phyloP scores from a whole-genome alignment of 345 rosid genomes.

The Bruguiera parviflora region DNA sequence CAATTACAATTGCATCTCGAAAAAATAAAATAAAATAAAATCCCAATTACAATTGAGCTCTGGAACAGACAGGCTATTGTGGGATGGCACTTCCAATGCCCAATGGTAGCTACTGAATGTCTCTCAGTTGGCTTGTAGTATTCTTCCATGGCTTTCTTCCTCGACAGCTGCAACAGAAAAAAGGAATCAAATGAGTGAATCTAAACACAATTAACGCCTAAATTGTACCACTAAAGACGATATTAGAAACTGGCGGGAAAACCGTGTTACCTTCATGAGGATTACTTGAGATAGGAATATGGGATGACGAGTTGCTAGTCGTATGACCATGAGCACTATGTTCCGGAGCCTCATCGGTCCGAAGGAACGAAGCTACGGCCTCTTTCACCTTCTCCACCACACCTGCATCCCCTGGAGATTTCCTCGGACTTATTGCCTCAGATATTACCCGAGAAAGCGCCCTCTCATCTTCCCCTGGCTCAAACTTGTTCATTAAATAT shows the following conservation, averaged over 20 bases:
- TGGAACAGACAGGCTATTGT: no score
- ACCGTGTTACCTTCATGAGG: constrained; percentile 41
- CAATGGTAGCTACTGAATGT: no score
- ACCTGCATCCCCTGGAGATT: constrained; percentile 31
- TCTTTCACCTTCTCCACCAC: constrained; percentile 46
- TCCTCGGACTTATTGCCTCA: constrained; percentile 58
- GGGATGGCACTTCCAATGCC: no score
- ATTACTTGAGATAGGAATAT: constrained; percentile 34
- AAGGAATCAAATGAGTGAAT: not conserved
- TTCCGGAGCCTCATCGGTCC: constrained; percentile 25
- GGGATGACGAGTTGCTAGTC: constrained; percentile 15
- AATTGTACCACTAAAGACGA: no score
- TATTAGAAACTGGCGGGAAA: not conserved
- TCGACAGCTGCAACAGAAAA: constrained; percentile 38
- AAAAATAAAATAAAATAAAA: no score
- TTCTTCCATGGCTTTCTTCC: constrained; percentile 55
- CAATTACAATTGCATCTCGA: no score
- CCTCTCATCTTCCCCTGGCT: constrained; percentile 77
- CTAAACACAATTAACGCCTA: no score
- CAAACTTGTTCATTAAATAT: constrained; percentile 54
- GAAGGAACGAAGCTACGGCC: constrained; percentile 47
- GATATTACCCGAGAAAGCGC: constrained; percentile 62
- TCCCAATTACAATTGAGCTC: no score
- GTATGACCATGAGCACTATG: constrained; percentile 16
- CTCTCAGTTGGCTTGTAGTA: constrained; percentile 61